phyloP scores from a whole-genome alignment of 2,329 filamentous ascomycete species.

The Fusarium xyrophilum region DNA sequence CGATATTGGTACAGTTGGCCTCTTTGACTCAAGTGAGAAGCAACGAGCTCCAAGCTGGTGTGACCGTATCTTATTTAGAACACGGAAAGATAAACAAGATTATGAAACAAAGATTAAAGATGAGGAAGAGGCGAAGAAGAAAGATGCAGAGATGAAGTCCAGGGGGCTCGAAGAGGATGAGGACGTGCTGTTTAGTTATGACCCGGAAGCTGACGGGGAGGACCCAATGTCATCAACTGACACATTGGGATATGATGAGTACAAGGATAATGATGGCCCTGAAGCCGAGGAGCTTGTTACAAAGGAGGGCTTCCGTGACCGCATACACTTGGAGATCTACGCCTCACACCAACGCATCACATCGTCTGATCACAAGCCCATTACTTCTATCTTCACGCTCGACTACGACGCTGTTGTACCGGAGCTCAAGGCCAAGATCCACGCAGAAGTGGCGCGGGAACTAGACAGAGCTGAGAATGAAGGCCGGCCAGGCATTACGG shows the following conservation, averaged over 20 bases:
- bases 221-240: slow-evolving; percentile 45
- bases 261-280: slow-evolving; percentile 56
- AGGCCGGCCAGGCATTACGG: slow-evolving; percentile 78
- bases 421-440: slow-evolving; percentile 80
- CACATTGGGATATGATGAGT: slow-evolving; percentile 66
- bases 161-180: slow-evolving; percentile 83
- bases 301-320: slow-evolving; percentile 64
- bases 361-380: slow-evolving; percentile 94
- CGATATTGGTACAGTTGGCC: slow-evolving; percentile 87
- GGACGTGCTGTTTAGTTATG: slow-evolving; percentile 86
- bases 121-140: slow-evolving; percentile 70
- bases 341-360: slow-evolving; percentile 86
- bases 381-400: slow-evolving; percentile 82
- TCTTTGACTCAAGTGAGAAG: slow-evolving; percentile 97
- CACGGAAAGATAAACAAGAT: slow-evolving; percentile 70
- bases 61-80: slow-evolving; percentile 88
- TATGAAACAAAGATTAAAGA: slow-evolving; percentile 71
- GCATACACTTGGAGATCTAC: slow-evolving; percentile 70
- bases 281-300: slow-evolving; percentile 59
- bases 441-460: slow-evolving; percentile 85
- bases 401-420: slow-evolving; percentile 88
- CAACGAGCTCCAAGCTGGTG: slow-evolving; percentile 94
- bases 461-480: slow-evolving; percentile 94
- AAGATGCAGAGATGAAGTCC: slow-evolving; percentile 84
- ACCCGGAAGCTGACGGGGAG: slow-evolving; percentile 76